phyloP scores from a whole-genome alignment of 2,329 filamentous ascomycete genomes.

The Fusarium cyanostomum region DNA sequence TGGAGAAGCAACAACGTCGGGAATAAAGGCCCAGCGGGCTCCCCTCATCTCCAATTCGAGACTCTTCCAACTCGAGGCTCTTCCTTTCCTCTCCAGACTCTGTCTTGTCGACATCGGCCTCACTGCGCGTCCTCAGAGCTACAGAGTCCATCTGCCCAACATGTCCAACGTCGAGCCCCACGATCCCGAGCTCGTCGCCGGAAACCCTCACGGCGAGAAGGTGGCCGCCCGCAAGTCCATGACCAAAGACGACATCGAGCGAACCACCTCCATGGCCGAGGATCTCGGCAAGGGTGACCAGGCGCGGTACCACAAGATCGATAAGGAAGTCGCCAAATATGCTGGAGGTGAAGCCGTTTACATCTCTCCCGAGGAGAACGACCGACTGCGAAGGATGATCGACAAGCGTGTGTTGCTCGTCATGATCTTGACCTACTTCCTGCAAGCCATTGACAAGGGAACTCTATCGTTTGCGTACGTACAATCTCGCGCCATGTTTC shows the following conservation, averaged over 20 bases:
- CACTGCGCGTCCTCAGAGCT: background rate
- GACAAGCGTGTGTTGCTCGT: constrained; percentile 72
- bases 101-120: too few species aligned
- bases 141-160: background rate
- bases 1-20: constrained; percentile 1
- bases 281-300: background rate
- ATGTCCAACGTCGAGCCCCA: background rate
- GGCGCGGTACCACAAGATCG: background rate
- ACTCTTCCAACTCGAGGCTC: background rate
- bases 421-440: constrained; percentile 77
- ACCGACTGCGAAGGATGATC: constrained; percentile 67
- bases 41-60: background rate
- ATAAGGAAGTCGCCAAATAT: constrained; percentile 6
- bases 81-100: background rate
- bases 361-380: constrained; percentile 60
- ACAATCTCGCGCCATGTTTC: too few species aligned
- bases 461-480: constrained; percentile 63
- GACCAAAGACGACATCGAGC: constrained; percentile 2
- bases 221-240: background rate
- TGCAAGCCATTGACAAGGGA: constrained; percentile 74
- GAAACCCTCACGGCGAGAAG: background rate
- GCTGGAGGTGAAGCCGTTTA: background rate
- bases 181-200: background rate
- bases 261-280: background rate
- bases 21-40: background rate